A percentile compares a stretch with the other conserved stretches of the same genome.
Evolutionary conservation across 495 filamentous ascomycete genomes (phyloP).

Genomic region (Physcia stellaris): DNA sequence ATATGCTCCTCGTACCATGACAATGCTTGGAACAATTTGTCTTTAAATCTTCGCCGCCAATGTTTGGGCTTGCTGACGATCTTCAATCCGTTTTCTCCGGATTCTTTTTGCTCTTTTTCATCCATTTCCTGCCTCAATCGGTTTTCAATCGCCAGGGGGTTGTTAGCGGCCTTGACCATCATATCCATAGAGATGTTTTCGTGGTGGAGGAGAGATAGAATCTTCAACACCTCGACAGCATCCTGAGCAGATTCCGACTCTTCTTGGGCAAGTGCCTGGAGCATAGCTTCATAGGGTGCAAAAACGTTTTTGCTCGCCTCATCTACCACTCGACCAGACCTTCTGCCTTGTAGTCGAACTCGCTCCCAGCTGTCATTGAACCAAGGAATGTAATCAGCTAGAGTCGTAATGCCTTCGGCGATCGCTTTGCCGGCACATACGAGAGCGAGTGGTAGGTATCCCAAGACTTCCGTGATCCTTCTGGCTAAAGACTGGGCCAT

Average conservation of each 20-base stretch:
- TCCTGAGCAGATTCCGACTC: constrained; percentile 7
- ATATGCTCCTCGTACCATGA: too few relatives aligned
- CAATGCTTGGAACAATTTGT: too few relatives aligned
- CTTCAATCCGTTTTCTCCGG: too few relatives aligned
- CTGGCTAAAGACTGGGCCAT: constrained; percentile 7
- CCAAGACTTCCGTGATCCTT: constrained; percentile 17
- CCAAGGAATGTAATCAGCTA: constrained; percentile 18
- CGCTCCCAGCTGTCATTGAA: constrained; percentile 16
- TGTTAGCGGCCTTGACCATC: neutral
- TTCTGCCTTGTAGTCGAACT: constrained; percentile 14
- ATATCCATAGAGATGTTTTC: constrained; percentile 1
- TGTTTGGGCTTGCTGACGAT: too few relatives aligned
- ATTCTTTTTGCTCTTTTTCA: constrained; percentile 1
- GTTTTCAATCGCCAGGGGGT: too few relatives aligned
- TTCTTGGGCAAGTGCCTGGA: constrained; percentile 9
- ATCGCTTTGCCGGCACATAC: constrained; percentile 22
- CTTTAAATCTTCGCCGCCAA: too few relatives aligned
- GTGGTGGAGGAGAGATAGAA: constrained; percentile 7
- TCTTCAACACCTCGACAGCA: constrained; percentile 13
- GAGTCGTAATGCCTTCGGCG: constrained; percentile 3
- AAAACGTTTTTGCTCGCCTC: constrained; percentile 15
- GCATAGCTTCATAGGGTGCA: constrained; percentile 17
- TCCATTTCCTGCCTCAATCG: constrained; percentile 7
- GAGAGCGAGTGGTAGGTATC: constrained; percentile 25
- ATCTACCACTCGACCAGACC: constrained; percentile 1